Evolutionary conservation across 306 rosid genomes (phyloP).

Genomic region (Ochetophila trinervis): DNA sequence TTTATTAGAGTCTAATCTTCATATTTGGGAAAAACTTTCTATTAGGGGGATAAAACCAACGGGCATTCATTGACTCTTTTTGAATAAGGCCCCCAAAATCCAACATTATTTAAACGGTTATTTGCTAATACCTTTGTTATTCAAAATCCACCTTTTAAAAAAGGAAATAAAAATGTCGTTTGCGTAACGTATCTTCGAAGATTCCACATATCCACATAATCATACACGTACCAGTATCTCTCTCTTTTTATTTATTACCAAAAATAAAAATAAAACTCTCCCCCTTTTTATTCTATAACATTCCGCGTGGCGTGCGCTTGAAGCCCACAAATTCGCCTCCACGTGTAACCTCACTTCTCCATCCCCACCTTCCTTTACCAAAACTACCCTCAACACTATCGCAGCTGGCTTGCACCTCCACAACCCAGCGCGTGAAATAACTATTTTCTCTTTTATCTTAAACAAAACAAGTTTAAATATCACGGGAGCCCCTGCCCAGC

Average conservation of each 20-base stretch:
- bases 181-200: slow-evolving; percentile 39
- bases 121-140: not conserved
- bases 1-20: too few species aligned
- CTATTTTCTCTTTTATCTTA: not conserved
- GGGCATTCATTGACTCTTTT: too few species aligned
- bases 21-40: too few species aligned
- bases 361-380: slow-evolving; percentile 6
- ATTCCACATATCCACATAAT: slow-evolving; percentile 5
- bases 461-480: not conserved
- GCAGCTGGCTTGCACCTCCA: slow-evolving; percentile 26
- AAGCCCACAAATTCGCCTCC: slow-evolving; percentile 15
- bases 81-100: too few species aligned
- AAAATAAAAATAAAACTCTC: too few species aligned
- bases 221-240: slow-evolving; percentile 5
- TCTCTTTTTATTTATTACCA: too few species aligned
- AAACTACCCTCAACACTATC: slow-evolving; percentile 22
- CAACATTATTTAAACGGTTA: slow-evolving; percentile 1
- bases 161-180: slow-evolving; percentile 14
- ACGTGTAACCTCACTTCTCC: slow-evolving; percentile 7
- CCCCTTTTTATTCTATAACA: not conserved
- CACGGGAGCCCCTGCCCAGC: too few species aligned
- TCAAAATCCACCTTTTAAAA: not conserved
- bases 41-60: too few species aligned
- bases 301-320: slow-evolving; percentile 3
- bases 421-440: slow-evolving; percentile 29